These are phyloP conservation scores for Chalaropsis thielavioides DNA, from an alignment of 2,329 filamentous ascomycete species.

Conservation along the genomic window DNA sequence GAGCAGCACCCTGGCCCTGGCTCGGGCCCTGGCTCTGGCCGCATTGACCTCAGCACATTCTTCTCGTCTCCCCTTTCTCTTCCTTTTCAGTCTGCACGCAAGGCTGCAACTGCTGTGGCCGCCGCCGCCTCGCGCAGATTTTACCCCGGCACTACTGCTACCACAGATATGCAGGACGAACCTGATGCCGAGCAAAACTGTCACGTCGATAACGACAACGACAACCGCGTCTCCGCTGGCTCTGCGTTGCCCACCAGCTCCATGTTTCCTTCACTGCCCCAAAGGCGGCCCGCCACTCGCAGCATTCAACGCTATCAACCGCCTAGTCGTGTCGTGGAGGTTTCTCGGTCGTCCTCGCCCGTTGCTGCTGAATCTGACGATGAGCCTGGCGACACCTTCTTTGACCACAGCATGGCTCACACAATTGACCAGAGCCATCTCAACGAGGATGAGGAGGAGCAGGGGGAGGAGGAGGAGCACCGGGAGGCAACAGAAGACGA, in stretches of 20 bases:
- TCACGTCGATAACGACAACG: background rate
- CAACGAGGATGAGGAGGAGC: background rate
- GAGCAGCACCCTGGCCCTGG: background rate
- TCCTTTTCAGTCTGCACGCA: constrained; percentile 19
- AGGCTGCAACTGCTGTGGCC: constrained; percentile 16
- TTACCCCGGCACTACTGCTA: constrained; percentile 7
- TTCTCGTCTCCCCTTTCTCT: constrained; percentile 41
- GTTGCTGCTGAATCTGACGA: constrained; percentile 8
- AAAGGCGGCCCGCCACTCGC: constrained; percentile 18
- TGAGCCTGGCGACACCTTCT: constrained; percentile 7
- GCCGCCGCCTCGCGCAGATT: constrained; percentile 10
- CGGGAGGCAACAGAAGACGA: background rate
- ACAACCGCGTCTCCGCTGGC: background rate
- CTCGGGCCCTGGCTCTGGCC: constrained; percentile 16
- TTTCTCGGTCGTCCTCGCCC: background rate
- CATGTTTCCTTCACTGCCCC: constrained; percentile 28
- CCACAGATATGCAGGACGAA: constrained; percentile 6
- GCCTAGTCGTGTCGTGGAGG: background rate
- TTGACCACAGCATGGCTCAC: constrained; percentile 16
- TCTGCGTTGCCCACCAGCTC: constrained; percentile 25
- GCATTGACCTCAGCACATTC: constrained; percentile 38
- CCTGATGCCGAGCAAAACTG: background rate
- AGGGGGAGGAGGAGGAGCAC: background rate
- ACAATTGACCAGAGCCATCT: constrained; percentile 17
- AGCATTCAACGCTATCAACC: background rate